Evolutionary conservation across 495 filamentous ascomycete species (phyloP), one percentile per base, ranked within the genome.

Genomic region (Jackrogersella minutella): DNA sequence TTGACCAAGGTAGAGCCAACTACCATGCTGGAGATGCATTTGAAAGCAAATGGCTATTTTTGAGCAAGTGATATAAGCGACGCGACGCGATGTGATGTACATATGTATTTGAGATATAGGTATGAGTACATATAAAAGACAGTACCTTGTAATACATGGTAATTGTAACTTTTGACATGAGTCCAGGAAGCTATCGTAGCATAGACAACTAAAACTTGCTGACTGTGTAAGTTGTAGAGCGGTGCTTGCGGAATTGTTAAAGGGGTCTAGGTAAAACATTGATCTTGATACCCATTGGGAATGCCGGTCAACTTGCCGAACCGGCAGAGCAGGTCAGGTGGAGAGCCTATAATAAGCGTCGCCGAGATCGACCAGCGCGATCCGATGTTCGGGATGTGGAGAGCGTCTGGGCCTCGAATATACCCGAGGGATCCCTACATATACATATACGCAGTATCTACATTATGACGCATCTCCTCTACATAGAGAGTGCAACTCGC

Each of bases 341-440:
- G 49, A 61, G 57, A 33, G 37, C 41, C 41, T 61, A 41, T 56
- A 30, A 36, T 37, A 58, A 52, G 52, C 36, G 22, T 19, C 49
- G 16, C 58, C 58, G 55, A 46, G 19, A 33, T 37, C 5, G 50
- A 22, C 26, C 52, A 53, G 5, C 28, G 34, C 62, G 70, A 40
- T 71, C 71, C 71, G 64, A 68, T 71, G n/a, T 46, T 73, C 71
- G 71, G 70, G 63, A 62, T 65, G 61, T 51, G 62, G 61, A 55
- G 57, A 44, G n/a, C n/a, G 24, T 16, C 26, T 43, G 13, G 34
- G 49, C 17, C n/a, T 7, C 13, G 49, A 6, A 62, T 51, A 60
- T 60, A 40, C 41, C 41, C 41, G 41, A 13, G 41, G 11, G 8
- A 10, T 44, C 40, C 39, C 16, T 41, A 19, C 9, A 22, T 44